These are phyloP conservation scores for Linum lewisii DNA, from an alignment of 345 rosid species.

Conservation along the genomic window DNA sequence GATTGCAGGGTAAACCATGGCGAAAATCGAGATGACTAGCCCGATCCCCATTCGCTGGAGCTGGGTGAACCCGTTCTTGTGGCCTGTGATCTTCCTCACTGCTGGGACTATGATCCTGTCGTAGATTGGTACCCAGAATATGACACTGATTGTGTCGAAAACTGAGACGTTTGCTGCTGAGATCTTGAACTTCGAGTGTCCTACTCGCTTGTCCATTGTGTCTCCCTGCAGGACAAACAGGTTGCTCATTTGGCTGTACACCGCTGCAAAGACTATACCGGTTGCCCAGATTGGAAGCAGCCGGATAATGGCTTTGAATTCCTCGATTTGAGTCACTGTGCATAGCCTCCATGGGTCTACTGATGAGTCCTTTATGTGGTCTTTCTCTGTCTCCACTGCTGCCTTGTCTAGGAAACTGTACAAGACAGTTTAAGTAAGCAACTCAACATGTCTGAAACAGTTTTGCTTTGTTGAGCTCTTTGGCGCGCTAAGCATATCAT, in stretches of 20 bases:
- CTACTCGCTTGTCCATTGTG: constrained; percentile 1
- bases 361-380: background rate
- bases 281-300: constrained; percentile 8
- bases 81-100: constrained; percentile 3
- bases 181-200: constrained; percentile 4
- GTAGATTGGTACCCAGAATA: constrained; percentile 9
- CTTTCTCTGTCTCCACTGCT: constrained; percentile 2
- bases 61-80: constrained; percentile 10
- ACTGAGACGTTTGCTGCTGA: constrained; percentile 3
- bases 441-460: too few species aligned
- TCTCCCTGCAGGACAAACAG: constrained; percentile 6
- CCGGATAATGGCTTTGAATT: constrained; percentile 4
- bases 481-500: too few species aligned
- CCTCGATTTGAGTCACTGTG: constrained; percentile 10
- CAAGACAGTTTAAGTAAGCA: background rate
- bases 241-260: constrained; percentile 11
- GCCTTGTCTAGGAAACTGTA: constrained; percentile 4
- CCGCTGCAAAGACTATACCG: constrained; percentile 6
- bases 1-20: constrained; percentile 4
- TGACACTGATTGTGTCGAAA: constrained; percentile 9
- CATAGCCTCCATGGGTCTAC: constrained; percentile 6
- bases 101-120: constrained; percentile 5
- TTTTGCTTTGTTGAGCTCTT: too few species aligned
- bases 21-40: constrained; percentile 6
- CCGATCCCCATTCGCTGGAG: constrained; percentile 9